These are phyloP conservation scores for Aspergillus luchuensis DNA, from an alignment of 2,329 filamentous ascomycete genomes.

Conservation along the genomic window DNA sequence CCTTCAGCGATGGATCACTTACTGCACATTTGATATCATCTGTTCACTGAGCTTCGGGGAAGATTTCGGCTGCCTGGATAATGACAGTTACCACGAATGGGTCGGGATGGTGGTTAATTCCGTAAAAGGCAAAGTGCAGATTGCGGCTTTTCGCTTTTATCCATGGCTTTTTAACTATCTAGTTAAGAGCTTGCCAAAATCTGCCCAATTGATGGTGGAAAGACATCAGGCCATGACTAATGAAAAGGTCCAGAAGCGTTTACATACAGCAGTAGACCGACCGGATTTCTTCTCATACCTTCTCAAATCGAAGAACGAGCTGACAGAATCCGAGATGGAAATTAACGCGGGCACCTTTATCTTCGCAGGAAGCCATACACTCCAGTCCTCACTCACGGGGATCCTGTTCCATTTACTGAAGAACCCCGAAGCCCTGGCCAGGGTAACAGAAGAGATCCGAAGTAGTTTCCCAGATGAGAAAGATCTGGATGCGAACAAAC, in stretches of 20 bases:
- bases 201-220: not conserved
- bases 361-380: not conserved
- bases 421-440: not conserved
- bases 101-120: conserved; percentile 27
- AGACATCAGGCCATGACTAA: not conserved
- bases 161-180: conserved; percentile 1
- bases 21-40: conserved; percentile 44
- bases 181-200: not conserved
- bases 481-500: not conserved
- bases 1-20: conserved; percentile 39
- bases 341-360: not conserved
- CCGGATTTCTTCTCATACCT: not conserved
- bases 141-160: not conserved
- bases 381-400: not conserved
- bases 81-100: conserved; percentile 40
- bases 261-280: not conserved
- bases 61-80: conserved; percentile 43
- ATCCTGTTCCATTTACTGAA: not conserved
- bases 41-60: conserved; percentile 46
- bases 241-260: not conserved
- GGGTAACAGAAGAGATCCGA: not conserved
- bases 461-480: not conserved
- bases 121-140: conserved; percentile 2
- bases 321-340: not conserved
- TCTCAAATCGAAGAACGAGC: not conserved